A percentile compares a stretch with the other conserved stretches of the same genome.
Conservation (phyloP, 495 filamentous ascomycete species). For the Aspergillus diversus region DNA sequence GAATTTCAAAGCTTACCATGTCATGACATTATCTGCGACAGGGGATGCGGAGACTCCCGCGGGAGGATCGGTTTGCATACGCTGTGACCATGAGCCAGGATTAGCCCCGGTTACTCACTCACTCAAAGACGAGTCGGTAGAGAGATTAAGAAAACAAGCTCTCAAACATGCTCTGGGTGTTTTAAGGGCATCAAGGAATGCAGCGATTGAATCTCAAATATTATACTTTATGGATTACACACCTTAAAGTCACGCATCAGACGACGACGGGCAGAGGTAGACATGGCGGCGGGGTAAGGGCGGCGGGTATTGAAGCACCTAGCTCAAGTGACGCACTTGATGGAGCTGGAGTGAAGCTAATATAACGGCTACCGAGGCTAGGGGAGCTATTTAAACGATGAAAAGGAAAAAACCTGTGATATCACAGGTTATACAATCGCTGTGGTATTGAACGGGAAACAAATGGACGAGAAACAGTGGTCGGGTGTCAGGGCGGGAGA, state of each 20-base stretch:
- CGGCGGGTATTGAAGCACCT: constrained; percentile 12
- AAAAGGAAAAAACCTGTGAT: not conserved
- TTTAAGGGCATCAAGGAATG: not conserved
- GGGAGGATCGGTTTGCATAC: constrained; percentile 99
- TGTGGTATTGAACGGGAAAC: not conserved
- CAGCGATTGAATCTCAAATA: not conserved
- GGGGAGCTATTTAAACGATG: not conserved
- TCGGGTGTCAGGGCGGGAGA: constrained; percentile 8
- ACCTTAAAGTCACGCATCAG: constrained; percentile 99
- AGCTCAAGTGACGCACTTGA: constrained; percentile 1
- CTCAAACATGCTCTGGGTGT: not conserved
- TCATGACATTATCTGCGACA: constrained; percentile 99
- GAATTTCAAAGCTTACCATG: constrained; percentile 66
- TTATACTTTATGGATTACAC: constrained; percentile 29
- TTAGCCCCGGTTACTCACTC: constrained; percentile 27
- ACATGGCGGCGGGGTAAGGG: constrained; percentile 61
- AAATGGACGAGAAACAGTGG: not conserved
- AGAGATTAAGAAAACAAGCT: not conserved
- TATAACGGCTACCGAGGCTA: not conserved
- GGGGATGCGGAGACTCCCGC: constrained; percentile 97
- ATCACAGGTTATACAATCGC: not conserved
- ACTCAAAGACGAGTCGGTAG: constrained; percentile 5
- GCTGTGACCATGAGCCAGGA: constrained; percentile 51
- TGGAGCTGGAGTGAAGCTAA: not conserved
- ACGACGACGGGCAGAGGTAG: constrained; percentile 89